phyloP scores from a whole-genome alignment of 768 basidiomycete species.

The Psilocybe cyanescens region DNA sequence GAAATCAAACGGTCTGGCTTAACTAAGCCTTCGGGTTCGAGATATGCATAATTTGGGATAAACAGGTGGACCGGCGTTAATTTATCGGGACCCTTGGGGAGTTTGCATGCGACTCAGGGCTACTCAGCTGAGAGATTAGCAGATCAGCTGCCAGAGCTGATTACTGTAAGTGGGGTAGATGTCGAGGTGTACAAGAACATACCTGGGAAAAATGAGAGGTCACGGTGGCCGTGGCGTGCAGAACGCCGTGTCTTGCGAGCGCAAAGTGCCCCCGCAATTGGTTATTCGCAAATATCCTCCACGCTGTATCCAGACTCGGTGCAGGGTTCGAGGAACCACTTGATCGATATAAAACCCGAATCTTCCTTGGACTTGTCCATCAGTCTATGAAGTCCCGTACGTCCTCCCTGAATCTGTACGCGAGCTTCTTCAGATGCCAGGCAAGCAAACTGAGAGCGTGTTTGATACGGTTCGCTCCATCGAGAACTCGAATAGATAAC shows the following conservation, averaged over 20 bases:
- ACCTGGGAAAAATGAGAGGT: not conserved
- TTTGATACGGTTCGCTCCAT: not conserved
- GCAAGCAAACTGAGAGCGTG: not conserved
- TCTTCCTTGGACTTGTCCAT: constrained; percentile 3
- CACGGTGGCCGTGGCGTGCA: not conserved
- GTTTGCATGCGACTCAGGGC: not conserved
- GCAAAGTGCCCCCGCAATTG: constrained; percentile 1
- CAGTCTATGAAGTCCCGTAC: constrained; percentile 10
- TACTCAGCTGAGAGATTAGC: not conserved
- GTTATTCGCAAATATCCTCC: not conserved
- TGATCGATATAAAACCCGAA: not conserved
- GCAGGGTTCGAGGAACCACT: not conserved
- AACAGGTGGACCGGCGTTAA: not conserved
- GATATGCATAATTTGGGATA: not conserved
- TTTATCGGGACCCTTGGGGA: not conserved
- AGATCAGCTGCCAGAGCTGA: not conserved
- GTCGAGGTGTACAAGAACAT: not conserved
- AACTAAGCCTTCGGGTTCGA: not conserved
- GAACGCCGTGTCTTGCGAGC: not conserved
- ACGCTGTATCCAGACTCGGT: not conserved
- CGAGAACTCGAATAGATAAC: not conserved
- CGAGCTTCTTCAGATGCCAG: not conserved
- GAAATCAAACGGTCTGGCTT: not conserved
- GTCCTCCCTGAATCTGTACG: not conserved
- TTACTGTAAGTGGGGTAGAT: not conserved